A percentile compares a stretch with the other conserved stretches of the same genome.
These are phyloP conservation scores for Leucaena leucocephala DNA, from an alignment of 306 rosid genomes.

Conservation along the genomic window DNA sequence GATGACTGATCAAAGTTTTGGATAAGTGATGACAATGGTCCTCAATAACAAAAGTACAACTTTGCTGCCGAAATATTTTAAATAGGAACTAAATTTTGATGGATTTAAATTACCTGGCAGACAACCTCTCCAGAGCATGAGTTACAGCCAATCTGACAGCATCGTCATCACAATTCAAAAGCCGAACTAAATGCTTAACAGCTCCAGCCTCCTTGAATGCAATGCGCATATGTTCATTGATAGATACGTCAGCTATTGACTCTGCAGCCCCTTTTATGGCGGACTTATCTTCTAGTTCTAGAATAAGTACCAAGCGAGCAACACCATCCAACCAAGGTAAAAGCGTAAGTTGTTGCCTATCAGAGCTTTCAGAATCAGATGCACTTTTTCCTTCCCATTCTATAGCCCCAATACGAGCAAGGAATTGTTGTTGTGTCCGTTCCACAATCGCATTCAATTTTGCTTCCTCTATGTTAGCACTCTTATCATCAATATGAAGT, in stretches of 20 bases:
- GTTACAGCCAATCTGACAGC: conserved; percentile 54
- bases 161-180: conserved; percentile 50
- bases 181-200: conserved; percentile 63
- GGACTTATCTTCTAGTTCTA: conserved; percentile 70
- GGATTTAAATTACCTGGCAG: conserved; percentile 60
- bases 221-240: conserved; percentile 75
- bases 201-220: conserved; percentile 96
- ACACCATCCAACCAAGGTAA: conserved; percentile 86
- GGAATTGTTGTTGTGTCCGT: conserved; percentile 74
- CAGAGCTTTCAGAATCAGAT: conserved; percentile 52
- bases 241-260: conserved; percentile 74
- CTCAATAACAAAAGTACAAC: conserved; percentile 7
- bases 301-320: conserved; percentile 80
- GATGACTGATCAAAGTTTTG: not conserved
- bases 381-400: conserved; percentile 51
- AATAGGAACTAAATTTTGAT: conserved; percentile 18
- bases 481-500: conserved; percentile 59
- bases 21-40: not conserved
- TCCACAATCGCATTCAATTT: conserved; percentile 75
- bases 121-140: conserved; percentile 76
- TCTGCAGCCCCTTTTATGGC: conserved; percentile 67
- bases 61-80: conserved; percentile 20
- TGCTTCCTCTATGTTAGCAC: conserved; percentile 63
- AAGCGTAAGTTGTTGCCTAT: conserved; percentile 53
- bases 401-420: conserved; percentile 82